Conservation (phyloP, 2,329 filamentous ascomycete species). For the Arachnopeziza araneosa region DNA sequence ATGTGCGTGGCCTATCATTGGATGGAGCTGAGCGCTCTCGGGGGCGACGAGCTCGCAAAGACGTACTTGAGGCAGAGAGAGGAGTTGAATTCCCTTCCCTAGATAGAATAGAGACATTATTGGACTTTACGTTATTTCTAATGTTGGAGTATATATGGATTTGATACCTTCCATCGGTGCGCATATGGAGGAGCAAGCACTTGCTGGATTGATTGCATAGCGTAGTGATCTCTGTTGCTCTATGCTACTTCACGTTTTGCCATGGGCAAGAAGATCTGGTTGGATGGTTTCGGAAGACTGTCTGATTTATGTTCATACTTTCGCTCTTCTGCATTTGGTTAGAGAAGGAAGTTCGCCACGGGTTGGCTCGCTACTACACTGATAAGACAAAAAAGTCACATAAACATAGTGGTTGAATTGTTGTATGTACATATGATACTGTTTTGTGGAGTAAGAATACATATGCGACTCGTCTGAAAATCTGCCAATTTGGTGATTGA, state of each 20-base stretch:
- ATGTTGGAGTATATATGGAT: not conserved
- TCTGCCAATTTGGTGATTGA: too few species aligned
- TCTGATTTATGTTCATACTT: not conserved
- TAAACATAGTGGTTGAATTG: not conserved
- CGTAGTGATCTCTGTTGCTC: not conserved
- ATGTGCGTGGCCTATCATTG: constrained; percentile 96
- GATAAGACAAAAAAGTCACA: not conserved
- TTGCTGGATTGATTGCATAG: not conserved
- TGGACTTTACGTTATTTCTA: not conserved
- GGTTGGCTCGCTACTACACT: not conserved
- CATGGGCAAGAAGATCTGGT: not conserved
- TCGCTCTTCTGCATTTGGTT: not conserved
- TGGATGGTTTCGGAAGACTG: not conserved
- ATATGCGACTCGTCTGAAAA: too few species aligned
- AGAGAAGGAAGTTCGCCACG: not conserved
- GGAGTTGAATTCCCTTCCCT: constrained; percentile 30
- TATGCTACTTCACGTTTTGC: not conserved
- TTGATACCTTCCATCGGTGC: not conserved
- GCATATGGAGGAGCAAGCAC: not conserved
- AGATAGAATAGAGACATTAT: not conserved
- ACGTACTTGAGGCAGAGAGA: constrained; percentile 67
- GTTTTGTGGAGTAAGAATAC: not conserved
- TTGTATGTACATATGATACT: not conserved
- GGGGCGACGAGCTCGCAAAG: constrained; percentile 80
- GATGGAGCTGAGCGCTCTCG: constrained; percentile 85